Evolutionary conservation across 768 basidiomycete species (phyloP).

Genomic region (Exsudoporus frostii): DNA sequence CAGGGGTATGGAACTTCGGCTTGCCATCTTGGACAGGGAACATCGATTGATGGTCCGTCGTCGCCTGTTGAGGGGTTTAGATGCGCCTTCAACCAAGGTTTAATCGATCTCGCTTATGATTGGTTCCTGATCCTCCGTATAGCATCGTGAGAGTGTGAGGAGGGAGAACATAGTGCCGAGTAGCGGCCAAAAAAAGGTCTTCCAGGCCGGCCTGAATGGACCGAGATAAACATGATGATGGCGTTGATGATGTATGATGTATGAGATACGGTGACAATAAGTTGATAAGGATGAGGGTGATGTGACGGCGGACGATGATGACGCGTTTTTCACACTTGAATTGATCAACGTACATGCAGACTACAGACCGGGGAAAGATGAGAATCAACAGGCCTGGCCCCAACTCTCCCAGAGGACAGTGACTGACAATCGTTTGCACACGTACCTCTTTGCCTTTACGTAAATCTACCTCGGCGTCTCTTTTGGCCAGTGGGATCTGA

Average conservation of each 20-base stretch:
- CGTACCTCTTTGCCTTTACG: conserved; percentile 4
- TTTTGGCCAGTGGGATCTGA: not conserved
- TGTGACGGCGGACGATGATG: not conserved
- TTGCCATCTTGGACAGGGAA: conserved; percentile 1
- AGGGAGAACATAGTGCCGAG: conserved; percentile 8
- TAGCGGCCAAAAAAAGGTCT: conserved; percentile 3
- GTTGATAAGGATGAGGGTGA: not conserved
- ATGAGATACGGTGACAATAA: not conserved
- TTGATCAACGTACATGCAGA: not conserved
- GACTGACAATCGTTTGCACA: not conserved
- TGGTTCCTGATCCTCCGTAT: not conserved
- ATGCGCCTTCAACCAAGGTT: conserved; percentile 14
- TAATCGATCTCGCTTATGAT: conserved; percentile 14
- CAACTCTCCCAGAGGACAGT: not conserved
- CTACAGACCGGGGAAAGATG: not conserved
- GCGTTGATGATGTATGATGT: conserved; percentile 2
- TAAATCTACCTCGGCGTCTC: not conserved
- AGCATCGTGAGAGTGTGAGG: conserved; percentile 13
- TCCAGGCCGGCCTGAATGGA: not conserved
- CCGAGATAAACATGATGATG: conserved; percentile 16
- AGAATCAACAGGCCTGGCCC: not conserved
- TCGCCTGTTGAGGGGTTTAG: conserved; percentile 4
- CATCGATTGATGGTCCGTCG: conserved; percentile 6
- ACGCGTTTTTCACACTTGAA: not conserved
- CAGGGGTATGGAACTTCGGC: not conserved